Evolutionary conservation across 805 yeast genomes (phyloP), one percentile per base, ranked within the genome.

Genomic region (Groenewaldozyma tartarivorans): DNA sequence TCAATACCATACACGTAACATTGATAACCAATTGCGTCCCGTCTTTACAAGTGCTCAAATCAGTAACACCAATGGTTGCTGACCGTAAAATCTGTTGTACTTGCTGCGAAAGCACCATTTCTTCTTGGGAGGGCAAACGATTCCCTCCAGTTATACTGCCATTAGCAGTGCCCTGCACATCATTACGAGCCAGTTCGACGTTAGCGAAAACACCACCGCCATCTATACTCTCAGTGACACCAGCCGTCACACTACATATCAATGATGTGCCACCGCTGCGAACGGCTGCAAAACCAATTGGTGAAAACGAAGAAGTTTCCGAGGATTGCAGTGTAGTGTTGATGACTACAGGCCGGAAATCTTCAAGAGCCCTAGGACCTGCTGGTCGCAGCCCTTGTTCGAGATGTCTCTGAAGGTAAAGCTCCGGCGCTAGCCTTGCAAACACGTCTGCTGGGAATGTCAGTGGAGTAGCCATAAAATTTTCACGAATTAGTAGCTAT

Each of bases 361-460:
- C 95, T 50, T 74, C 73, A 52, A 79, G 75, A 26, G 69, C 68
- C 35, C 96, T 72, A 38, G 79, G 61, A 36, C 78, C 74, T 2
- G 44, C 41, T 6, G 96, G 95, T 47, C 96, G 77, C 18, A 81
- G 54, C 0, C 92, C 90, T 16, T 76, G 64, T 16, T 80, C 71
- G 13, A 88, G 58, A 58, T 86, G 94, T 54, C 94, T 72, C 55
- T 82, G 81, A 34, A 88, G 66, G 4, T 90, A 81, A 11, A 83
- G 57, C 42, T 85, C 95, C 1, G 96, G 96, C 1, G 94, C 85
- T 29, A 88, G 73, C 39, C 92, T 66, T 1, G 92, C 87, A 33
- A 88, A 65, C 7, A 86, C 85, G 20, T 79, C 81, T 0, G 95
- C 90, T 1, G 92, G 79, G 57, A 87, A 86, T 3, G 74, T 64